These are phyloP conservation scores for Ilex paraguariensis DNA, from an alignment of 305 asterid species.

Conservation along the genomic window DNA sequence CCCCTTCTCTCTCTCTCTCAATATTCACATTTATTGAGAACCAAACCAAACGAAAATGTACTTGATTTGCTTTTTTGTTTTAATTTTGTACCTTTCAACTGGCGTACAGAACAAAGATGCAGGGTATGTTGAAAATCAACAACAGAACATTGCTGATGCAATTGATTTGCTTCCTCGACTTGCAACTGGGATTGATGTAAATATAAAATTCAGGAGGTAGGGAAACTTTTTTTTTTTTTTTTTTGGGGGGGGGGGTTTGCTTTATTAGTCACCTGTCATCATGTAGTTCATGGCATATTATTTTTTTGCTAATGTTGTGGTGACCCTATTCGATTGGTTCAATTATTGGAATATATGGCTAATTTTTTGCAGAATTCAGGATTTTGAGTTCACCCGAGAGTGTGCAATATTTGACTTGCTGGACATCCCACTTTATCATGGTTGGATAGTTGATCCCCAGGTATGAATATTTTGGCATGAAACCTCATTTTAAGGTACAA, in stretches of 20 bases:
- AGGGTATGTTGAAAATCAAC: slow-evolving; percentile 77
- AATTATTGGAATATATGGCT: slow-evolving; percentile 2
- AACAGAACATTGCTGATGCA: slow-evolving; percentile 88
- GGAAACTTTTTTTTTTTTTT: slow-evolving; percentile 6
- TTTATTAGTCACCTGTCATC: not conserved
- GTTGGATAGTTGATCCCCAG: slow-evolving; percentile 99
- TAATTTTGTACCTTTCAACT: slow-evolving; percentile 11
- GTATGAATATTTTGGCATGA: slow-evolving; percentile 29
- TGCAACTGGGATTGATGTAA: slow-evolving; percentile 93
- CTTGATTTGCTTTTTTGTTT: no score
- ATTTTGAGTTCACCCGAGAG: slow-evolving; percentile 93
- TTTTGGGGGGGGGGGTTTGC: not conserved
- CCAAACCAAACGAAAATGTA: no score
- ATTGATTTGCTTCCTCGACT: slow-evolving; percentile 95
- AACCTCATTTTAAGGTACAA: slow-evolving; percentile 6
- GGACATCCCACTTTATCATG: slow-evolving; percentile 96
- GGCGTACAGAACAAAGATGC: slow-evolving; percentile 65
- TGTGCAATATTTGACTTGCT: slow-evolving; percentile 93
- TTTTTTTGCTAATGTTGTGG: not conserved
- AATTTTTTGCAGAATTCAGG: slow-evolving; percentile 63
- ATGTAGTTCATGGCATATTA: not conserved
- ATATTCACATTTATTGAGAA: no score
- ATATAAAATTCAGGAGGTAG: slow-evolving; percentile 78
- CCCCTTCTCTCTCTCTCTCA: no score
- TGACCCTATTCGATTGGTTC: slow-evolving; percentile 1